Percentiles rank a stretch among this genome's conserved stretches.
Evolutionary conservation across 352 stramenopile species (phyloP).

Genomic region (Phytophthora colocasiae): DNA sequence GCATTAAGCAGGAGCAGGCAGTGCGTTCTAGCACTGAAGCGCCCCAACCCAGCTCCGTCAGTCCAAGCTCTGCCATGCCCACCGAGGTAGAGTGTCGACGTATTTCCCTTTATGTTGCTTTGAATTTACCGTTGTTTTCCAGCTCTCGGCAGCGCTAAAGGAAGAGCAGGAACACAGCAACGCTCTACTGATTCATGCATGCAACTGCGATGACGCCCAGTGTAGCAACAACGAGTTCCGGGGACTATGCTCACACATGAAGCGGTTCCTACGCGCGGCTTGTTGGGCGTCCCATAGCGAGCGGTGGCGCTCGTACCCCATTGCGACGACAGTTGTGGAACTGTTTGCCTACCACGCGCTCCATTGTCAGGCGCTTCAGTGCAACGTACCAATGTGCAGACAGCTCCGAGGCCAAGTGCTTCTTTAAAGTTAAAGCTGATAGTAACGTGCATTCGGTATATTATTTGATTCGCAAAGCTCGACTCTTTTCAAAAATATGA

Average conservation of each 20-base stretch:
- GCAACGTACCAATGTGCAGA: slow-evolving; percentile 53
- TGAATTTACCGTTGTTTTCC: no score
- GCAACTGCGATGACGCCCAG: slow-evolving; percentile 50
- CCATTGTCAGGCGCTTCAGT: slow-evolving; percentile 45
- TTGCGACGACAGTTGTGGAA: slow-evolving; percentile 40
- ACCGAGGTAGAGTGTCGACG: no score
- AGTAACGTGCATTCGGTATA: no score
- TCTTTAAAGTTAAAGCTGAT: slow-evolving; percentile 15
- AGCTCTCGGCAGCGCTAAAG: slow-evolving; percentile 17
- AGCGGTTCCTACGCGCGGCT: slow-evolving; percentile 59
- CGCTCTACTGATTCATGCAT: slow-evolving; percentile 61
- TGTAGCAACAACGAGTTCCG: slow-evolving; percentile 46
- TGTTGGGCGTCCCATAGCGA: slow-evolving; percentile 71
- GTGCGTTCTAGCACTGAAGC: no score
- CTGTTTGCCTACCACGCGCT: slow-evolving; percentile 67
- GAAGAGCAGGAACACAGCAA: slow-evolving; percentile 42
- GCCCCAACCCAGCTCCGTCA: no score
- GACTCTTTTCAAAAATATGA: neutral
- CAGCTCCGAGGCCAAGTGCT: slow-evolving; percentile 45
- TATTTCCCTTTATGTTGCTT: no score
- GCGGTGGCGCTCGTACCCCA: slow-evolving; percentile 48
- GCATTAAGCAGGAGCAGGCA: no score
- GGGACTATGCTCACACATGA: slow-evolving; percentile 62
- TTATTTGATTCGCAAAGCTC: no score
- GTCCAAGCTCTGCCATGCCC: no score